Evolutionary conservation across 2,329 filamentous ascomycete species (phyloP), one percentile per base, ranked within the genome.

Genomic region (Aspergillus aculeatus): DNA sequence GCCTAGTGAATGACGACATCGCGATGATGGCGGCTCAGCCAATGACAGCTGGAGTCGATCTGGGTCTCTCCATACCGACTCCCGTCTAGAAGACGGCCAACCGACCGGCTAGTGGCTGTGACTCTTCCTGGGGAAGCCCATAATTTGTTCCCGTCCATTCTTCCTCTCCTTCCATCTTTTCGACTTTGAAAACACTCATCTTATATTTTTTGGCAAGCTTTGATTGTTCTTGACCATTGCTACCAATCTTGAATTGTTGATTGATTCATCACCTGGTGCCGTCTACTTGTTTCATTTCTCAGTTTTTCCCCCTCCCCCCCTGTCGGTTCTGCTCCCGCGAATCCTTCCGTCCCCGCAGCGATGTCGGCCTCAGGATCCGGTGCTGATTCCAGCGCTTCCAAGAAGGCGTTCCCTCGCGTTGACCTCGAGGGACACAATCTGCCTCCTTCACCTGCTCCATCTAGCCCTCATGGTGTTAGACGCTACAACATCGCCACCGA

Each of bases 401-500:
- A 77, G 66, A 85, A 84, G 78, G 78, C 78, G 41, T 79, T 87
- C 62, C 75, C 82, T 48, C 83, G 86, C 66, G 81, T 93, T 64
- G 92, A 96, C 74, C 81, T 92, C 60, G 89, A 94, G 70, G 92
- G 92, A 47, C 90, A 96, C 78, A 82, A 93, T 70, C 82, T 96
- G 54, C 93, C 93, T 54, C 93, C 93, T 1, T 97, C 95, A 7
- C 95, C 95, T 2, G 92, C 95, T 24, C 92, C 94, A 2, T 98
- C 94, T 16, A 96, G 89, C 72, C 95, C 95, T 24, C 86, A 89
- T 73, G 90, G 88, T 73, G 92, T 92, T 64, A 87, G 89, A 66
- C 91, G 92, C 68, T 99, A 98, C 78, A 92, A 93, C 50, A 86
- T 99, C 62, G 94, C 94, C 59, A 99, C 95, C 4, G 95, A 99